phyloP scores from a whole-genome alignment of 176 grass and related monocot genomes.

The Triticum monococcum region DNA sequence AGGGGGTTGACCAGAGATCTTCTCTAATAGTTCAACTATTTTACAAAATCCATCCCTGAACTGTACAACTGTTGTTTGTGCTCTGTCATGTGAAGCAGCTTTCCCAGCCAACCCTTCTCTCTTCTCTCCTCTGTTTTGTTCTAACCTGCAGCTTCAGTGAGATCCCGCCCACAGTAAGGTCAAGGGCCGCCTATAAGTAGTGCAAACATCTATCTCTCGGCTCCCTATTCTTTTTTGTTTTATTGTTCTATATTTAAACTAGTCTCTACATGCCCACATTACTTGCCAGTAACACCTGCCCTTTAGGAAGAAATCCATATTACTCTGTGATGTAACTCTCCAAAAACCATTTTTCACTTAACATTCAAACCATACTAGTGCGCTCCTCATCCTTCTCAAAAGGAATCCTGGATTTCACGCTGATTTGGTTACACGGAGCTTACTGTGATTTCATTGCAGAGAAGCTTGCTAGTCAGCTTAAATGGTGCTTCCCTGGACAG shows the following conservation, averaged over 20 bases:
- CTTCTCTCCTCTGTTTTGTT: background rate
- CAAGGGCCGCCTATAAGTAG: background rate
- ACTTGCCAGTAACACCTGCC: background rate
- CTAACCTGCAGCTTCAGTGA: background rate
- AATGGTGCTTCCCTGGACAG: no score
- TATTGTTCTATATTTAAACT: background rate
- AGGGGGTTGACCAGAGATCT: background rate
- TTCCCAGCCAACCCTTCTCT: background rate
- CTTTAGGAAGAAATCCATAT: background rate
- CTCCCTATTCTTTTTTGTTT: background rate
- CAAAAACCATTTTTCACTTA: background rate
- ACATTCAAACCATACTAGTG: background rate
- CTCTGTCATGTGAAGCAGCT: background rate
- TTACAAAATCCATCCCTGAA: background rate
- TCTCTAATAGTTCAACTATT: background rate
- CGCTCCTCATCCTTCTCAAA: background rate
- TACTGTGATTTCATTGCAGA: conserved; percentile 53
- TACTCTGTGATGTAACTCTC: background rate
- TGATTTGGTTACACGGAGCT: background rate
- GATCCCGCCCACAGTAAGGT: background rate
- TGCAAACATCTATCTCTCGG: background rate
- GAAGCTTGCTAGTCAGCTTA: conserved; percentile 18
- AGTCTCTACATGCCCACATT: background rate
- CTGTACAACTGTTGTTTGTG: background rate
- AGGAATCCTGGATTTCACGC: background rate